Evolutionary conservation across 1,139 yeast genomes (phyloP).

Genomic region (Arxiozyma slooffiae): DNA sequence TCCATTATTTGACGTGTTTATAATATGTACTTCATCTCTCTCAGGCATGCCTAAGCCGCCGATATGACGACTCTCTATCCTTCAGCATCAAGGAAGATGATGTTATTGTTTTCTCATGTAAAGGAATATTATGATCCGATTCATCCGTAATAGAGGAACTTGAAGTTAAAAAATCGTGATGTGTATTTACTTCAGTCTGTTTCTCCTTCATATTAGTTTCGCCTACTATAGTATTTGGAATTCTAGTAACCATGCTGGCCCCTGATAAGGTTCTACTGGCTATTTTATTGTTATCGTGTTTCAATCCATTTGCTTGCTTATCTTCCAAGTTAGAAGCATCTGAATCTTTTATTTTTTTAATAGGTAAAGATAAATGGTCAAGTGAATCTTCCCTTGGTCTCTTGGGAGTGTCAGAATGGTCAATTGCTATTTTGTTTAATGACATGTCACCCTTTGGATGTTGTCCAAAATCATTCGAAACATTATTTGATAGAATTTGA

Average conservation of each 20-base stretch:
- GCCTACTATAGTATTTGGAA: not conserved
- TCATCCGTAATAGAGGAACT: not conserved
- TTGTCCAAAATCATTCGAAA: not conserved
- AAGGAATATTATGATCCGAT: not conserved
- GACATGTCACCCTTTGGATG: not conserved
- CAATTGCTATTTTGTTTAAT: not conserved
- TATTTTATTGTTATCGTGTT: not conserved
- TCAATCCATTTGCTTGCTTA: not conserved
- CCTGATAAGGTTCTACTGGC: not conserved
- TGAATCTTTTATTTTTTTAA: no score
- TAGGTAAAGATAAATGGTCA: not conserved
- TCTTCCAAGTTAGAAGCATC: not conserved
- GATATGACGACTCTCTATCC: not conserved
- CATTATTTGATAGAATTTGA: not conserved
- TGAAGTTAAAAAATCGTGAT: not conserved
- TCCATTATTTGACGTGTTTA: no score
- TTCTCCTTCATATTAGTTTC: not conserved
- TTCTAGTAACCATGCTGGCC: not conserved
- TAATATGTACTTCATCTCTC: not conserved
- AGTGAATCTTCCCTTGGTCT: not conserved
- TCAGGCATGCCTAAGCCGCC: not conserved
- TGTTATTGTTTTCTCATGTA: not conserved
- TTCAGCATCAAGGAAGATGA: not conserved
- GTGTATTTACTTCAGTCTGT: not conserved
- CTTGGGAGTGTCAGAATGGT: not conserved